Evolutionary conservation across 2,329 filamentous ascomycete species (phyloP), one percentile per base, ranked within the genome.

Genomic region (Cladorrhinum sp.): DNA sequence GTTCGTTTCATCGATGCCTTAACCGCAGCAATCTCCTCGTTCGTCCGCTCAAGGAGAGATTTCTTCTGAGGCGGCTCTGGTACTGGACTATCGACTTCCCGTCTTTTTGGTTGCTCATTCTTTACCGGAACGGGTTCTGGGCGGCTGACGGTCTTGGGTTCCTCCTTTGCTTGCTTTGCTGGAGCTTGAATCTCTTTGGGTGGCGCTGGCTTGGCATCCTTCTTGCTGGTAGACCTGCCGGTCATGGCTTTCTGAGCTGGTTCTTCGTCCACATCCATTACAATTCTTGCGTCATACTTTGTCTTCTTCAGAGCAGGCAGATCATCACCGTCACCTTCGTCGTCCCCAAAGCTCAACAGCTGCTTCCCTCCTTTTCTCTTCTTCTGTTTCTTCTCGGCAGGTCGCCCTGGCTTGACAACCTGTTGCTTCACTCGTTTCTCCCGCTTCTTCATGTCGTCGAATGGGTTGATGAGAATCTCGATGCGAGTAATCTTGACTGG

Each of bases 1-100:
- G 81, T 88, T 33, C 90, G 83, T 71, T 87, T 89, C 88, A 95
- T 91, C 0, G 89, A 92, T 8, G 89, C 89, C 73, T 93, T 94
- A 3, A 95, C 77, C 1, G 88, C 88, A 3, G 89, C 89, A 58
- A 94, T 92, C 69, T 95, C 88, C 39, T 90, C 89, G 66, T 93
- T 93, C 2, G 89, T 90, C 66, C 80, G 80, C 64, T 92, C 87
- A 9, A 93, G 75, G 0, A 81, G 80, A 1, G 80, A 80, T 68
- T 82, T 83, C 52, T 73, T 39, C 69, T 69, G n/a, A 9, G 63
- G 63, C 42, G 73, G 70, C 39, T 66, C 64, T 28, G 58, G 59
- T 30, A 66, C 67, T 8, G 67, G 62, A 33, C 48, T 50, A 7
- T 65, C 64, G 21, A 59, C 64, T 55, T 20, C n/a, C 16, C 58